A percentile compares a stretch with the other conserved stretches of the same genome.
Evolutionary conservation across 2,329 filamentous ascomycete species (phyloP).

Genomic region (Fusarium sp.): DNA sequence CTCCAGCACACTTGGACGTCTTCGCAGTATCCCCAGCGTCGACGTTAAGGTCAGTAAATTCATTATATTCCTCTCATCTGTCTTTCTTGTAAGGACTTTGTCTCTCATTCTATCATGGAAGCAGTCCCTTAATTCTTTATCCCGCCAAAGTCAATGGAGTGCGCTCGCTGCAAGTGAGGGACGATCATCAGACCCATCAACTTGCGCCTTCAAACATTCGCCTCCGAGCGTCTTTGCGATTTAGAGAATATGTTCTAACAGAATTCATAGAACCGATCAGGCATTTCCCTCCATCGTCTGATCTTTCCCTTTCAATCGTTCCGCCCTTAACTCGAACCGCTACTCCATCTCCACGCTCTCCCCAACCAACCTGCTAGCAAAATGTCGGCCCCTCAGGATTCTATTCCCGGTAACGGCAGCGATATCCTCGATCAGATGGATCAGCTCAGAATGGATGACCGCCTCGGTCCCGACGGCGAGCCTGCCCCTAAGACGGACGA

Average conservation of each 20-base stretch:
- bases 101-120: background rate
- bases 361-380: slow-evolving; percentile 41
- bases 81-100: background rate
- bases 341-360: slow-evolving; percentile 27
- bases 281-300: slow-evolving; percentile 17
- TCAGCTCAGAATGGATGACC: slow-evolving; percentile 75
- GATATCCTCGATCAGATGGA: slow-evolving; percentile 73
- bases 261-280: slow-evolving; percentile 18
- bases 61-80: background rate
- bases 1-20: slow-evolving; percentile 40
- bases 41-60: slow-evolving; percentile 45
- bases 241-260: slow-evolving; percentile 13
- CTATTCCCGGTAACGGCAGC: slow-evolving; percentile 69
- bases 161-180: slow-evolving; percentile 21
- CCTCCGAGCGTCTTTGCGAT: background rate
- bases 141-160: slow-evolving; percentile 14
- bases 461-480: slow-evolving; percentile 80
- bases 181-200: slow-evolving; percentile 11
- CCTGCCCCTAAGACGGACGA: slow-evolving; percentile 91
- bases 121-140: slow-evolving; percentile 1
- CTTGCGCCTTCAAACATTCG: slow-evolving; percentile 32
- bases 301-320: slow-evolving; percentile 19
- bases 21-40: slow-evolving; percentile 42
- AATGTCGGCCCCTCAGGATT: slow-evolving; percentile 75
- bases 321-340: slow-evolving; percentile 26